A percentile compares a stretch with the other conserved stretches of the same genome.
Conservation (phyloP, 2,329 filamentous ascomycete genomes). For the Colletotrichum sp. region DNA sequence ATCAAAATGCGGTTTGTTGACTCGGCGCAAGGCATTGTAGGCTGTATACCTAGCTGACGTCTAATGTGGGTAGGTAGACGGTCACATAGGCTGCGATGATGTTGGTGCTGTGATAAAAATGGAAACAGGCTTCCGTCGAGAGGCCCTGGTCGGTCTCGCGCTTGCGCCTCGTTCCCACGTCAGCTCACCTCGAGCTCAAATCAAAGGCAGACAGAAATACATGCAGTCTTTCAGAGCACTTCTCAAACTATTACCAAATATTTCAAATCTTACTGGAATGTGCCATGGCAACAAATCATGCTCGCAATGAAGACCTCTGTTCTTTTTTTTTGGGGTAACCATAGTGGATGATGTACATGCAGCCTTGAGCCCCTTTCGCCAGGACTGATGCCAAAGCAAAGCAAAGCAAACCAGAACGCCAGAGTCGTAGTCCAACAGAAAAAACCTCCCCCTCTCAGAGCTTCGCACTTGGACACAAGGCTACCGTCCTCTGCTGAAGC, state of each 20-base stretch:
- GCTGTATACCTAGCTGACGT: not conserved
- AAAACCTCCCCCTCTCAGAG: conserved; percentile 9
- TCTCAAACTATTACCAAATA: not conserved
- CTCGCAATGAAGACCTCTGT: conserved; percentile 5
- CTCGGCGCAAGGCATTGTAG: not conserved
- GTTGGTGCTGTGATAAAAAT: not conserved
- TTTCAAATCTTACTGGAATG: not conserved
- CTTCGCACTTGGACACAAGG: not conserved
- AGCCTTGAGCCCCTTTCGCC: conserved; percentile 12
- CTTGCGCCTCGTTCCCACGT: not conserved
- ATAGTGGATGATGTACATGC: conserved; percentile 19
- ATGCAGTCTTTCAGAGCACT: not conserved
- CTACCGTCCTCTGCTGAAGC: conserved; percentile 23
- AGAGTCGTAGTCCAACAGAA: conserved; percentile 19
- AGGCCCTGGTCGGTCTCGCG: not conserved
- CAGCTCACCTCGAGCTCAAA: not conserved
- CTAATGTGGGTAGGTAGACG: not conserved
- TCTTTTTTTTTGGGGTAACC: conserved; percentile 15
- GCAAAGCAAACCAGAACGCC: conserved; percentile 22
- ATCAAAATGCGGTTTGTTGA: not conserved
- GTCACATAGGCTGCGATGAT: not conserved
- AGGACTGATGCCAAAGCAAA: conserved; percentile 17
- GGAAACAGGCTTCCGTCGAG: not conserved
- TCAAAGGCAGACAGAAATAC: not conserved
- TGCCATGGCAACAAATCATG: not conserved